Base-by-base conservation (phyloP, 2,329 filamentous ascomycete genomes). In the Fusarium sororula region DNA sequence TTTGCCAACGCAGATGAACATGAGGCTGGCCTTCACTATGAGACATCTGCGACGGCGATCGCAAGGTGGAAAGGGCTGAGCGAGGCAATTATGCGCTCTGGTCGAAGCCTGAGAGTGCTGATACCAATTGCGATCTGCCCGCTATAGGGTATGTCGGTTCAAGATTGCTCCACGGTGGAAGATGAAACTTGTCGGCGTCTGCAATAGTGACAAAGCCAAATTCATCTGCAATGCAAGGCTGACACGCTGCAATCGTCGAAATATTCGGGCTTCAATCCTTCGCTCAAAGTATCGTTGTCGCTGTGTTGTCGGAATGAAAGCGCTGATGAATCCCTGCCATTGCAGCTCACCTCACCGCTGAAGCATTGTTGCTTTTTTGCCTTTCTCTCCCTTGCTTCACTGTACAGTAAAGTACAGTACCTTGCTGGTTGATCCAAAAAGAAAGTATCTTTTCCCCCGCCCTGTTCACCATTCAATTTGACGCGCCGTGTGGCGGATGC, bases 401-500 rank as follows among this genome's bases (percentile, higher is more conserved):
- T 6, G 11, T 37, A 37, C 28, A 6, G 11, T 37, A 37, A 24
- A 6, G 5, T n/a, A 26, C 24, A 6, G 18, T 41, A 37, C 26
- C 48, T 70, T 57, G 56, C 53, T 61, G 39, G 45, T 28, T 42
- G 9, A 69, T 44, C 39, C 51, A 54, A 38, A 41, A 61, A 26
- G 44, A 65, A 57, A 42, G 37, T 50, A 28, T 54, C 32, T 61
- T 64, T 30, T 37, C 11, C n/a, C n/a, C 20, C 32, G 30, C 48
- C 48, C 30, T 51, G 48, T 51, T 51, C 30, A 54, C 18, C 64
- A 42, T 51, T 66, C n/a, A 30, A 41, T 58, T 58, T 72, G 58
- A 64, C 59, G 63, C 66, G 76, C 66, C 58, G 74, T 78, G 77
- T 78, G 77, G 77, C 77, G 75, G 32, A 42, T 32, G 58, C 74